Evolutionary conservation across 768 basidiomycete species (phyloP), one percentile per base, ranked within the genome.

Genomic region (Lactifluus piperatus): DNA sequence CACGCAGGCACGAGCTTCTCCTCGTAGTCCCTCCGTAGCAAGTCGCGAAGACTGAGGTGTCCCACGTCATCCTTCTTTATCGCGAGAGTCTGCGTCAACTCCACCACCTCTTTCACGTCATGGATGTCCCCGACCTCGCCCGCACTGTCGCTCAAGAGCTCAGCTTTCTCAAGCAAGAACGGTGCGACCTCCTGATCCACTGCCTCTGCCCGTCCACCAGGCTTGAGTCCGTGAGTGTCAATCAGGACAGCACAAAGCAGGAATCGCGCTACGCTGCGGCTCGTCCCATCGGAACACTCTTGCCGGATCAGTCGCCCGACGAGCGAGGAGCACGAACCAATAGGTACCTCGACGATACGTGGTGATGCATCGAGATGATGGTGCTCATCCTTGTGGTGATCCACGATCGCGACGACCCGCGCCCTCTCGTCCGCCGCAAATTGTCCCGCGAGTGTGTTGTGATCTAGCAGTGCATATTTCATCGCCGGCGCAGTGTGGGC

Each of bases 11-110:
- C 71, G 58, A 82, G 71, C 1, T 93, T 95, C 64, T 95, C 85
- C 70, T 99, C 98, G 77, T 94, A 99, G 72, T 99, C 97, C n/a
- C 97, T 76, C 13, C 92, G 79, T 5, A 99, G 79, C 20, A 97
- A 81, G 67, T 97, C 93, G 56, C 80, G 77, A 0, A 83, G 81
- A 8, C 73, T 74, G 18, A 97, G 77, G 62, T 83, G 79, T 1
- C 81, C 80, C 9, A 98, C 75, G 58, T 85, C 80, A 4, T 66
- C 65, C 69, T 98, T 99, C 72, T 81, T 81, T 2, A 66, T 64
- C 51, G 73, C 58, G 24, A 92, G 77, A 3, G 71, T 68, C 36
- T 69, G 67, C 2, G 79, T 74, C 14, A 91, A 76, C 0, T 73
- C 72, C 62, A 76, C 76, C 49, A 90, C 72, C 4, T 73, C 74